Conservation (phyloP, 2,329 filamentous ascomycete species). For the Fusarium drepaniforme region DNA sequence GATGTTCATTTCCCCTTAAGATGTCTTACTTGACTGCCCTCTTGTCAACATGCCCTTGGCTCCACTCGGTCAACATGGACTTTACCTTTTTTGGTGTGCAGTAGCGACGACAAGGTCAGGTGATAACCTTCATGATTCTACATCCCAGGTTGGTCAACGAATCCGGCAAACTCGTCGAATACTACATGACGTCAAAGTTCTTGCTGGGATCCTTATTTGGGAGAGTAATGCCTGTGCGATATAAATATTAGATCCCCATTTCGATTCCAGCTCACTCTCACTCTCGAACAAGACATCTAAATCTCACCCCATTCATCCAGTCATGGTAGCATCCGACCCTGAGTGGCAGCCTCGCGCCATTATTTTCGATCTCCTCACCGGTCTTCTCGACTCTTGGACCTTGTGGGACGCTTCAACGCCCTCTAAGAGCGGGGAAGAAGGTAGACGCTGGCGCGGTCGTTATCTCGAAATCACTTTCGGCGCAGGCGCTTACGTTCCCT, state of each 20-base stretch:
- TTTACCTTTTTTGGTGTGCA: neutral
- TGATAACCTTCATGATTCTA: neutral
- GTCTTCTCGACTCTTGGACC: constrained; percentile 54
- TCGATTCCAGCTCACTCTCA: neutral
- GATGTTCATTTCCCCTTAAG: neutral
- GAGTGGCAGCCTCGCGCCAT: constrained; percentile 50
- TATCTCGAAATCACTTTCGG: constrained; percentile 55
- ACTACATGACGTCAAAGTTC: neutral
- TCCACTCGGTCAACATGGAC: neutral
- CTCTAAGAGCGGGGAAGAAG: constrained; percentile 40
- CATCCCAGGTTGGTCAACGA: neutral
- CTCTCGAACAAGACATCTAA: neutral
- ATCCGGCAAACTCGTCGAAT: neutral
- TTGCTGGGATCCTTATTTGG: neutral
- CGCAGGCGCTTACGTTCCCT: constrained; percentile 48
- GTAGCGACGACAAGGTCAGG: neutral
- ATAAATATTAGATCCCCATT: neutral
- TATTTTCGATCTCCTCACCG: constrained; percentile 56
- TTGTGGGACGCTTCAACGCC: constrained; percentile 52
- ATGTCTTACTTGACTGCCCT: neutral
- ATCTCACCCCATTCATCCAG: neutral
- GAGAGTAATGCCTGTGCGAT: neutral
- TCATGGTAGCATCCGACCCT: neutral
- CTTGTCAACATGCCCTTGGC: neutral
- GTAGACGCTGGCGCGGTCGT: constrained; percentile 50